Evolutionary conservation across 306 rosid genomes (phyloP), one percentile per base, ranked within the genome.

Genomic region (Malus sieversii): DNA sequence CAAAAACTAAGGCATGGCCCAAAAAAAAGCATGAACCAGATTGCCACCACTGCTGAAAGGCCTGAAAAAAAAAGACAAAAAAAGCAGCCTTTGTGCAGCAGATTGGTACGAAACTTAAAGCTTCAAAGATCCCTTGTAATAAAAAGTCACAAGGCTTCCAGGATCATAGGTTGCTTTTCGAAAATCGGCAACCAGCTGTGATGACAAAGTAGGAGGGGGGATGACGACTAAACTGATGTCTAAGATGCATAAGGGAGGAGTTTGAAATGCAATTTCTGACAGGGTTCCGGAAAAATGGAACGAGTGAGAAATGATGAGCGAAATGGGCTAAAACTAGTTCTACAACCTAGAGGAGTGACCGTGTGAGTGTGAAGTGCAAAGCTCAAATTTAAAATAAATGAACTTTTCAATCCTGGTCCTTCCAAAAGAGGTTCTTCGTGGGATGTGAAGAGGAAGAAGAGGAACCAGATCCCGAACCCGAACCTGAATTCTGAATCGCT

Each of bases 381-480:
- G 52, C 16, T 73, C 46, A 68, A 46, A 40, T 10, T 12, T 20
- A 57, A 40, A 29, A 69, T 3, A 22, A 59, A 71, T 15, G 33
- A 51, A 29, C 66, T 57, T 29, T 72, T 87, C 75, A 89, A 77
- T 85, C 89, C 64, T 87, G 88, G 66, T 82, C 90, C 46, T 87
- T 85, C 87, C 87, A 83, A 23, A 89, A 75, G 91, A 84, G 90
- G 16, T 85, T 85, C 58, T 79, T 87, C 82, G 82, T 51, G 66
- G 88, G 86, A 85, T 70, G 82, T 44, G 89, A 83, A 73, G 84
- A 66, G 51, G 85, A 74, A 23, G 92, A 75, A 2, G 79, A 77
- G 11, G 88, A 80, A 67, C 84, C 75, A 35, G 87, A 69, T 18
- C 59, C 86, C n/a, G 79, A 68, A n/a, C 62, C 18, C 5, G 57